Conservation (phyloP, 2,329 filamentous ascomycete species). For the Chaetomium strumarium region DNA sequence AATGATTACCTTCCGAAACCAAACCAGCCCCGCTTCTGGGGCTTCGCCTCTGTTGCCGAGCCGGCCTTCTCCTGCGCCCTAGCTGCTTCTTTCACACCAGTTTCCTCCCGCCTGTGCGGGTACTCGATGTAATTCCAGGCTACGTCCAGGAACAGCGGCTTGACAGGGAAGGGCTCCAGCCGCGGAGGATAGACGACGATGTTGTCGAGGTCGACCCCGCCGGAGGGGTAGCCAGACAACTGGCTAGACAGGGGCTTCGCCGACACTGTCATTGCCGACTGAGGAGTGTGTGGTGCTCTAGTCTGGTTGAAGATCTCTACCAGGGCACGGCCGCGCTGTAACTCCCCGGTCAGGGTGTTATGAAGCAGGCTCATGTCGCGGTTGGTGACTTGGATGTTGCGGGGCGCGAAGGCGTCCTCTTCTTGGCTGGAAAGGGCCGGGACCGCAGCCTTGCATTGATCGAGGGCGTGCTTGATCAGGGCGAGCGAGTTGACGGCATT, state of each 20-base stretch:
- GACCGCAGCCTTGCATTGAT: constrained; percentile 51
- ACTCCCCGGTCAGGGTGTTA: constrained; percentile 60
- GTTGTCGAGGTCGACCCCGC: constrained; percentile 67
- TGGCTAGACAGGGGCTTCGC: constrained; percentile 63
- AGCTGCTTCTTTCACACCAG: constrained; percentile 11
- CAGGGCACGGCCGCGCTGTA: constrained; percentile 76
- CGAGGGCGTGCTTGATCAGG: constrained; percentile 66
- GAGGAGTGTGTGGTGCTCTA: constrained; percentile 37
- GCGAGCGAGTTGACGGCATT: constrained; percentile 77
- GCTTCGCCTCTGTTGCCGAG: constrained; percentile 33
- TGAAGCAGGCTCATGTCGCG: constrained; percentile 54
- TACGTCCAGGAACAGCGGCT: constrained; percentile 92
- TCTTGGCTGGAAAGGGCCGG: constrained; percentile 37
- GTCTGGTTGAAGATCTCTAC: constrained; percentile 71
- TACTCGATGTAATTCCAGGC: constrained; percentile 98
- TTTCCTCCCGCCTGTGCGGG: constrained; percentile 51
- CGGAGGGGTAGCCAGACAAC: constrained; percentile 67
- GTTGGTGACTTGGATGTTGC: constrained; percentile 61
- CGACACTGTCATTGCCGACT: constrained; percentile 24
- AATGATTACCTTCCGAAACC: constrained; percentile 54
- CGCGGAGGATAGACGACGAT: constrained; percentile 84
- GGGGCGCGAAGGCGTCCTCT: constrained; percentile 41
- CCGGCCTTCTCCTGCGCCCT: constrained; percentile 4
- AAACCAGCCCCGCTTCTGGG: constrained; percentile 70
- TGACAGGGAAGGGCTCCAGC: constrained; percentile 77